These are phyloP conservation scores for Mycena epipterygia DNA, from an alignment of 768 basidiomycete genomes.

Conservation along the genomic window DNA sequence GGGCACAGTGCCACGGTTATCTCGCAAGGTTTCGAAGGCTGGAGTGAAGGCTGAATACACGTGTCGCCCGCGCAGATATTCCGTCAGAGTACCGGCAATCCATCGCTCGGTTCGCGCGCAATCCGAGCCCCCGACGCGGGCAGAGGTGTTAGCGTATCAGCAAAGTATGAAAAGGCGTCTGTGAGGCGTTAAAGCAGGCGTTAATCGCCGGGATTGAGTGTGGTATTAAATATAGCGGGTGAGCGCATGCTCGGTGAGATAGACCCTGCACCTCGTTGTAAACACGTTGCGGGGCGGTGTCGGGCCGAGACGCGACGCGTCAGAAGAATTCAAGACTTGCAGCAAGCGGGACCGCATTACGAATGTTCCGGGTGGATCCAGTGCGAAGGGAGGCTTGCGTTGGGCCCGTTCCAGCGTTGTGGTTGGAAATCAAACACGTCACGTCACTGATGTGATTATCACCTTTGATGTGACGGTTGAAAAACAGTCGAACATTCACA, in stretches of 20 bases:
- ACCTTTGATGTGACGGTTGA: no score
- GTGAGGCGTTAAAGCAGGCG: neutral
- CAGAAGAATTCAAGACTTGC: neutral
- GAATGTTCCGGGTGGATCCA: neutral
- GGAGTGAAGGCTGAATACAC: slow-evolving; percentile 15
- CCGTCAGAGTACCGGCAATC: neutral
- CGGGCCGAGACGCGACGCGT: neutral
- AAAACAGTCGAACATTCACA: no score
- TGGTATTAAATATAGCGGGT: slow-evolving; percentile 12
- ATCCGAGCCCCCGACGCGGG: slow-evolving; percentile 3
- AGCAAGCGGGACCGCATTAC: neutral
- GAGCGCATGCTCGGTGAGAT: slow-evolving; percentile 12
- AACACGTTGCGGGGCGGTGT: slow-evolving; percentile 29
- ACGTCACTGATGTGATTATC: no score
- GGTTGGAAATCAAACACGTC: no score
- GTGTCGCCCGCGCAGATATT: slow-evolving; percentile 9
- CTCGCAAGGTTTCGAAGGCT: slow-evolving; percentile 28
- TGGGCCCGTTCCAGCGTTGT: no score
- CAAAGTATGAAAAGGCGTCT: neutral
- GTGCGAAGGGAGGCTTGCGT: neutral
- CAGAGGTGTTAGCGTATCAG: neutral
- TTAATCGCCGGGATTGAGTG: neutral
- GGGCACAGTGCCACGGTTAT: slow-evolving; percentile 30
- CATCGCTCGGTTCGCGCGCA: neutral
- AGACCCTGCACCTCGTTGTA: slow-evolving; percentile 16